phyloP scores from a whole-genome alignment of 2,329 filamentous ascomycete species.

The Phialophora macrospora region DNA sequence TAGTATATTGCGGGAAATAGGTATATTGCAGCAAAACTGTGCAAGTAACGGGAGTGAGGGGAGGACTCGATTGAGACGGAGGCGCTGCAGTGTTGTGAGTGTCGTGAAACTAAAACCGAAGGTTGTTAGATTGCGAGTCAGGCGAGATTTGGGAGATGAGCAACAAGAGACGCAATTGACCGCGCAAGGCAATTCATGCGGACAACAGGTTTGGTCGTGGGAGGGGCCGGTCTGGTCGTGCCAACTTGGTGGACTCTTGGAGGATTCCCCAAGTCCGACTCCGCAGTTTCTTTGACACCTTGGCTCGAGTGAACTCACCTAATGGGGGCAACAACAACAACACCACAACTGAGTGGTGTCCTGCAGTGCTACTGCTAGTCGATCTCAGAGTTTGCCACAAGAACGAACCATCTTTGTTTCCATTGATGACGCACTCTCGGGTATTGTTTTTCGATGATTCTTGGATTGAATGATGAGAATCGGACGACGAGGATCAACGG shows the following conservation, averaged over 20 bases:
- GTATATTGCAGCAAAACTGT: not conserved
- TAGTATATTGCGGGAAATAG: not conserved
- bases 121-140: not conserved
- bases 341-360: conserved; percentile 3
- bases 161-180: conserved; percentile 4
- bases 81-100: not conserved
- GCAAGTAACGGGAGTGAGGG: not conserved
- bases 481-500: not conserved
- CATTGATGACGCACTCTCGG: not conserved
- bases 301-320: conserved; percentile 22
- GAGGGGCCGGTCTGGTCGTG: conserved; percentile 13
- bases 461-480: not conserved
- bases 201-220: conserved; percentile 9
- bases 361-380: conserved; percentile 14
- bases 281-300: conserved; percentile 15
- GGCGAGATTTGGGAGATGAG: not conserved
- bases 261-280: conserved; percentile 9
- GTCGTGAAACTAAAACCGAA: not conserved
- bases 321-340: conserved; percentile 18
- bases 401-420: conserved; percentile 8
- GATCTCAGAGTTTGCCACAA: conserved; percentile 11
- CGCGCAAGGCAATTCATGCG: not conserved
- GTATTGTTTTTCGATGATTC: conserved; percentile 9
- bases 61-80: conserved; percentile 1
- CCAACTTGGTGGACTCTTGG: conserved; percentile 12